Evolutionary conservation across 805 yeast genomes (phyloP), one percentile per base, ranked within the genome.

Genomic region (Wickerhamiella sorbophila): DNA sequence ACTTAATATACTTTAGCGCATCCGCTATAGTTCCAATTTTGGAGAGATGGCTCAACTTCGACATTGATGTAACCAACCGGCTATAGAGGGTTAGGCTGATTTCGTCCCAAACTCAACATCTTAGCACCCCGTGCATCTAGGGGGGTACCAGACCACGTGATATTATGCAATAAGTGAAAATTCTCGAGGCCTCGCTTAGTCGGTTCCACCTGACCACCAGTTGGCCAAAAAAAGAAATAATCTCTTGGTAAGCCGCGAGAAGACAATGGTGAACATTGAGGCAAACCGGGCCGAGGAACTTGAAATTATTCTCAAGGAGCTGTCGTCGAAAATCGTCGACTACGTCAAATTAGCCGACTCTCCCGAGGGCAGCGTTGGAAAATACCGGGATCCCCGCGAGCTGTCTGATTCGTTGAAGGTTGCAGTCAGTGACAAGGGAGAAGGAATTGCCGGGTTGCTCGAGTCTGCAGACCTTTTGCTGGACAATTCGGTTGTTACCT

Each of bases 401-500:
- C 57, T 80, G 38, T 62, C 57, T 22, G 46, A 59, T 12, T 47
- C 54, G 5, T 52, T 70, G 5, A 52, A 64, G 3, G 49, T 67
- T 19, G 62, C 62, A 16, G 58, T 66, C 0, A 62, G 63, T 4
- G 54, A 54, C 4, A 50, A 55, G 21, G 73, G 70, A 8, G 62
- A 63, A 33, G 65, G 68, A 1, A 46, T 58, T 3, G 59, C 64
- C 24, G 71, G 71, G 5, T 65, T 82, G 4, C 55, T 72, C 32
- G 54, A 53, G 2, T 63, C 70, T 3, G 69, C 79, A 41, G 77
- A 79, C 45, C 57, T 66, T 35, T 71, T 83, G 1, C 61, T 83
- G 47, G 60, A 71, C 38, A 71, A 77, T 52, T 79, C 88, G 0
- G 84, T 80, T 33, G 81, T 77, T 40, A 84, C 94, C 0, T 84